Evolutionary conservation across 345 rosid genomes (phyloP).

Genomic region (Eucalyptus cladocalyx): DNA sequence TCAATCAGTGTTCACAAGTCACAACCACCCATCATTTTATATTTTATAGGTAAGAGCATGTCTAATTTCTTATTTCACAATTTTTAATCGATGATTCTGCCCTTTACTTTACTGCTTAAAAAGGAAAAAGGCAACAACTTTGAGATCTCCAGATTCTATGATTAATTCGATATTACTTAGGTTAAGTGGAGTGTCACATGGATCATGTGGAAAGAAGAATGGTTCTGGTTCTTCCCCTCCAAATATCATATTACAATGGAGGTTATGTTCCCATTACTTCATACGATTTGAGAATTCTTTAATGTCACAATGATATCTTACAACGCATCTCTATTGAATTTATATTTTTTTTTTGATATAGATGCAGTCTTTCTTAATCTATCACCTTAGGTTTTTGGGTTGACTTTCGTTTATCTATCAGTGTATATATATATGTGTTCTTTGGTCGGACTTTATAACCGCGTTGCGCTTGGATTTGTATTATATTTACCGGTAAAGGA

Average conservation of each 20-base stretch:
- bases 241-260: neutral
- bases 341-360: neutral
- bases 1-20: neutral
- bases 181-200: neutral
- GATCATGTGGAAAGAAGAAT: neutral
- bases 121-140: neutral
- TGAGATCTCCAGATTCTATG: rapidly evolving
- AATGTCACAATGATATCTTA: neutral
- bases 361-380: neutral
- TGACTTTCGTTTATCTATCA: neutral
- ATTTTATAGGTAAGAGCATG: neutral
- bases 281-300: neutral
- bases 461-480: neutral
- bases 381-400: neutral
- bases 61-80: neutral
- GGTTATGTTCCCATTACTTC: neutral
- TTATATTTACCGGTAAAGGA: neutral
- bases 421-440: rapidly evolving
- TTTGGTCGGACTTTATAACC: neutral
- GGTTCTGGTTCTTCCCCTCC: neutral
- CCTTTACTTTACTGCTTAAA: neutral
- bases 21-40: too few relatives aligned
- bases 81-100: neutral
- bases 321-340: rapidly evolving
- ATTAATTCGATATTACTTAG: neutral